Evolutionary conservation across 768 basidiomycete species (phyloP).

Genomic region (Boletus fagicola): DNA sequence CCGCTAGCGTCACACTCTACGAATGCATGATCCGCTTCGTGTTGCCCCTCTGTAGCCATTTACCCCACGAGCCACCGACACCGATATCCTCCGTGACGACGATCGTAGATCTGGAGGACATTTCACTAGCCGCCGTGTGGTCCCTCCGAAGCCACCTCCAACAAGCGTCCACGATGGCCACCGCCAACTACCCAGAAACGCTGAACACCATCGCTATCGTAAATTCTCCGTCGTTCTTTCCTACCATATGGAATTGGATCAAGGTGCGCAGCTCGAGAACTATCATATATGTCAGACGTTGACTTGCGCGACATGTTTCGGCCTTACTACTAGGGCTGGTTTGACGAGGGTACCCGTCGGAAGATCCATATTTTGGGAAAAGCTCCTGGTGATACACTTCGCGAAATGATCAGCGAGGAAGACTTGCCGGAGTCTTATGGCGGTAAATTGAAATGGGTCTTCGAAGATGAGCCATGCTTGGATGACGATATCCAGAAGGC

Average conservation of each 20-base stretch:
- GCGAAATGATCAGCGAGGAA: slow-evolving; percentile 44
- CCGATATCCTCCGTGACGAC: slow-evolving; percentile 61
- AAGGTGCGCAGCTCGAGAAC: slow-evolving; percentile 44
- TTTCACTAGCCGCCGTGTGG: slow-evolving; percentile 68
- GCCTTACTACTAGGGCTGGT: slow-evolving; percentile 53
- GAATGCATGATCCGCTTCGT: slow-evolving; percentile 67
- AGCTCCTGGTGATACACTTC: slow-evolving; percentile 52
- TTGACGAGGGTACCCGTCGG: slow-evolving; percentile 72
- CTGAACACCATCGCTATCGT: slow-evolving; percentile 65
- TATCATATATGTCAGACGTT: neutral
- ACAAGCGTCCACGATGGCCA: slow-evolving; percentile 71
- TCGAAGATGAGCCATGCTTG: slow-evolving; percentile 61
- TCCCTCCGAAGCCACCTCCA: slow-evolving; percentile 67
- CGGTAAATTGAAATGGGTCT: slow-evolving; percentile 70
- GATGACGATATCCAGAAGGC: slow-evolving; percentile 51
- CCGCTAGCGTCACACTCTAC: slow-evolving; percentile 57
- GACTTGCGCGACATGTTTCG: neutral
- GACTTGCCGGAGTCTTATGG: slow-evolving; percentile 72
- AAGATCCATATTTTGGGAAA: slow-evolving; percentile 76
- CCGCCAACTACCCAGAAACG: slow-evolving; percentile 82
- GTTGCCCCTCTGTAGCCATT: slow-evolving; percentile 58
- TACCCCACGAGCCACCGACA: slow-evolving; percentile 52
- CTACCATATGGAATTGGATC: slow-evolving; percentile 82
- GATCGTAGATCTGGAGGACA: slow-evolving; percentile 70
- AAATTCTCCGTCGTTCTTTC: slow-evolving; percentile 81